Evolutionary conservation across 2,329 filamentous ascomycete genomes (phyloP), one percentile per base, ranked within the genome.

Genomic region (Sclerotinia trifoliorum): DNA sequence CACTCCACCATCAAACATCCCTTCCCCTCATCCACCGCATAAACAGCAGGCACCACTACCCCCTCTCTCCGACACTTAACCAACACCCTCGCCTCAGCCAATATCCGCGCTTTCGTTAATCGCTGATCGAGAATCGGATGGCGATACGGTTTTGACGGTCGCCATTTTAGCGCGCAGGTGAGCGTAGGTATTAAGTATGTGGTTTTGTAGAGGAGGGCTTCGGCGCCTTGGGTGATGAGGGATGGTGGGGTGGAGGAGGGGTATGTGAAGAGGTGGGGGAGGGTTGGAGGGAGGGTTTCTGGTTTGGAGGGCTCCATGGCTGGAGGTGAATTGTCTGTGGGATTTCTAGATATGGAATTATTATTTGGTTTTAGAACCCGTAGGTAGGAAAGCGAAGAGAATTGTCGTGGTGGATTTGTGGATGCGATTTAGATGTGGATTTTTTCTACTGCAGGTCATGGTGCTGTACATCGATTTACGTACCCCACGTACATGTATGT

Each of bases 221-320:
- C 95, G 78, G 95, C 95, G 80, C 95, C 95, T 84, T 98, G 95
- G 68, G 92, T 90, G 74, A 98, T 87, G 76, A 97, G 90, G 61
- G 78, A 79, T 71, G 92, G 88, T 61, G 86, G 80, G 73, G 83
- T 79, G 51, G 86, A 82, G 70, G 85, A 82, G 78, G 86, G 85
- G 81, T 87, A 82, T 83, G 66, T 61, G 67, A 76, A 73, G 57
- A 73, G 74, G 66, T 74, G 69, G 61, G 75, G 76, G 51, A 73
- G 69, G 54, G 65, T 70, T 44, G 62, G 68, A 8, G 52, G 63
- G 48, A 60, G 42, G 19, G 49, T 67, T 17, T 26, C n/a, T 21
- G 46, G 48, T 8, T 42, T 26, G n/a, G 26, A 17, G 52, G 17
- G 15, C 13, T 62, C 61, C 61, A 64, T 64, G 61, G 29, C 29